Evolutionary conservation across 2,329 filamentous ascomycete genomes (phyloP).

Genomic region (Neonectria neomacrospora): DNA sequence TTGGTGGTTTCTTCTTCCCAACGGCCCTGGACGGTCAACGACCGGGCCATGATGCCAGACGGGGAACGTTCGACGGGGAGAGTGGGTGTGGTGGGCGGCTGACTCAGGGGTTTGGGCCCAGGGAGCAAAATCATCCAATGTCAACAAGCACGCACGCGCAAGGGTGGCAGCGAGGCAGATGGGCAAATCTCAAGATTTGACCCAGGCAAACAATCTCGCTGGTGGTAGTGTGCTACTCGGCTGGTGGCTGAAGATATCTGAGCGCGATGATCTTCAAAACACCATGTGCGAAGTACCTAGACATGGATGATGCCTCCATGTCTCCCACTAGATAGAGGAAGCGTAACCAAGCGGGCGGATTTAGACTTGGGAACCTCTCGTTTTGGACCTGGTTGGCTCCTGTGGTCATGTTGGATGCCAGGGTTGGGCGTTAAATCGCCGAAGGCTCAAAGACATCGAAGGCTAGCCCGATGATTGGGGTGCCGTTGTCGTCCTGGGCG

Average conservation of each 20-base stretch:
- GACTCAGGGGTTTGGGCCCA: constrained; percentile 17
- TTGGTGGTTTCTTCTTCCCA: constrained; percentile 33
- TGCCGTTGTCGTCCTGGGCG: constrained; percentile 6
- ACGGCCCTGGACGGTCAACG: constrained; percentile 24
- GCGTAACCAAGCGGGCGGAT: constrained; percentile 8
- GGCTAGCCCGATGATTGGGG: constrained; percentile 4
- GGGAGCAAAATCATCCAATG: constrained; percentile 35
- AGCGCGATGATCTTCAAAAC: constrained; percentile 15
- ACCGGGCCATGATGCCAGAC: constrained; percentile 16
- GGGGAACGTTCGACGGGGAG: not conserved
- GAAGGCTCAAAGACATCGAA: not conserved
- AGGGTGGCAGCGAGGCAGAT: constrained; percentile 37
- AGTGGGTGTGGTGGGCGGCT: not conserved
- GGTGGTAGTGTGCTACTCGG: constrained; percentile 16
- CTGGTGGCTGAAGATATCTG: constrained; percentile 3
- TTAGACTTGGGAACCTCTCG: not conserved
- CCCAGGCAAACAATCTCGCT: constrained; percentile 25
- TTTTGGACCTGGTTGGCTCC: constrained; percentile 12
- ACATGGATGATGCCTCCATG: no score
- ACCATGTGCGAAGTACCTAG: constrained; percentile 1
- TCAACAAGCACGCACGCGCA: constrained; percentile 33
- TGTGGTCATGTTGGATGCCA: not conserved
- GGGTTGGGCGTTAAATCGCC: constrained; percentile 10
- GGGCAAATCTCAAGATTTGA: constrained; percentile 40
- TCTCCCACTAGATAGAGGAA: not conserved